Conservation (phyloP, 2,329 filamentous ascomycete genomes). For the Alternaria postmessia region DNA sequence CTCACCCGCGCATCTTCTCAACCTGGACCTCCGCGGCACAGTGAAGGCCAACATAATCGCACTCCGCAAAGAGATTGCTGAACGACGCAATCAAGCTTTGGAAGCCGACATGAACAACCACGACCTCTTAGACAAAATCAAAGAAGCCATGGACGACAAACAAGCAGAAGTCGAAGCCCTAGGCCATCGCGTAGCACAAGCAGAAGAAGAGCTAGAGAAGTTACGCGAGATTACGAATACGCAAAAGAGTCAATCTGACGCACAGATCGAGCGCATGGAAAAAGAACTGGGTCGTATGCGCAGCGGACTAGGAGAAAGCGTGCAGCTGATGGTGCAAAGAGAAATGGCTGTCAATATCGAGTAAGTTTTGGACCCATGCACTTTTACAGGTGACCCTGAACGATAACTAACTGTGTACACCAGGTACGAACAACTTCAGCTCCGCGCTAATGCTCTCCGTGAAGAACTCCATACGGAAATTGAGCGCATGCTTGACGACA, state of each 20-base stretch:
- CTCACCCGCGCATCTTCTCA: constrained; percentile 86
- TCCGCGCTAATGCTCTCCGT: constrained; percentile 81
- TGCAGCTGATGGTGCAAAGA: constrained; percentile 90
- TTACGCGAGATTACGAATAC: constrained; percentile 86
- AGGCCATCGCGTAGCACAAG: constrained; percentile 84
- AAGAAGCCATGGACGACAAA: constrained; percentile 97
- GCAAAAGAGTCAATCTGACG: constrained; percentile 86
- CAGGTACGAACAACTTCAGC: constrained; percentile 90
- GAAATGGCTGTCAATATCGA: constrained; percentile 98
- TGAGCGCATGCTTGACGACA: constrained; percentile 93
- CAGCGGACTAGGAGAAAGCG: constrained; percentile 79
- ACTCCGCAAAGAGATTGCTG: constrained; percentile 90
- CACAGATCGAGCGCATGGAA: constrained; percentile 98
- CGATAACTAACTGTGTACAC: constrained; percentile 7
- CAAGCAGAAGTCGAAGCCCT: constrained; percentile 89
- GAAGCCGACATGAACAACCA: constrained; percentile 95
- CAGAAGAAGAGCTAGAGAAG: constrained; percentile 92
- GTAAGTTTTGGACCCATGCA: constrained; percentile 59
- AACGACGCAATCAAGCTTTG: constrained; percentile 80
- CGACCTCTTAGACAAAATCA: constrained; percentile 91
- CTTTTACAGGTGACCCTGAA: neutral
- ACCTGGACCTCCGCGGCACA: constrained; percentile 83
- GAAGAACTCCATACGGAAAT: constrained; percentile 98
- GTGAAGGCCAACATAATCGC: constrained; percentile 80
- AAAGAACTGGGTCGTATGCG: constrained; percentile 97